Evolutionary conservation across 106 monocot species (phyloP).

Genomic region (Dioscorea dumetorum): DNA sequence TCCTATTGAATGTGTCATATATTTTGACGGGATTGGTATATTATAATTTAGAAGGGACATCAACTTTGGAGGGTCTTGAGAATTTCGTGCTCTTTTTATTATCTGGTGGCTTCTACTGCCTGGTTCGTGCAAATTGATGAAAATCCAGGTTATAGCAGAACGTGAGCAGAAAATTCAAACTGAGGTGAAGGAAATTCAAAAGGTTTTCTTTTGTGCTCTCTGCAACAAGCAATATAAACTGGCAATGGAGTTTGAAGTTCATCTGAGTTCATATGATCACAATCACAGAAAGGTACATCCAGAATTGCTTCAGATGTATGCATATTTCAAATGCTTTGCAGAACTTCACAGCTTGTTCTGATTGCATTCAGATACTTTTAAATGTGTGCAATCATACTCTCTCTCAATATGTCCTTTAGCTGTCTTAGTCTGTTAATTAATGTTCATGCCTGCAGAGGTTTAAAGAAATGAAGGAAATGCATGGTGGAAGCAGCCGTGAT

Average conservation of each 20-base stretch:
- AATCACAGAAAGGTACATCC: slow-evolving; percentile 84
- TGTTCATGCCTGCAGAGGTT: slow-evolving; percentile 51
- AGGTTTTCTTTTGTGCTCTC: slow-evolving; percentile 89
- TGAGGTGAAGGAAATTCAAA: slow-evolving; percentile 97
- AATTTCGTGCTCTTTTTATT: slow-evolving; percentile 95
- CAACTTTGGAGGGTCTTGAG: slow-evolving; percentile 75
- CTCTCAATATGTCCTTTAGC: no score
- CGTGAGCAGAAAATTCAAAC: slow-evolving; percentile 92
- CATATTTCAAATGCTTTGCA: no score
- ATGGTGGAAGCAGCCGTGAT: slow-evolving; percentile 83
- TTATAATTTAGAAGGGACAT: slow-evolving; percentile 39
- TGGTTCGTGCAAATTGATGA: slow-evolving; percentile 93
- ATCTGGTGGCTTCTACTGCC: slow-evolving; percentile 95
- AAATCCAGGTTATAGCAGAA: slow-evolving; percentile 99
- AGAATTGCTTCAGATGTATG: no score
- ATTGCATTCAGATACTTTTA: no score
- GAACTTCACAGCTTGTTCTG: no score
- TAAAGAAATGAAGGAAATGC: slow-evolving; percentile 99
- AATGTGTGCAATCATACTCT: no score
- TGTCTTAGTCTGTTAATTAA: neutral
- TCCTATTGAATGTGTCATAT: slow-evolving; percentile 29
- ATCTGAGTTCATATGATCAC: slow-evolving; percentile 99
- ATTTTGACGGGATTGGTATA: slow-evolving; percentile 47
- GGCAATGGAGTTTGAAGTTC: slow-evolving; percentile 93
- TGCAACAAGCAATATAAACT: slow-evolving; percentile 99